Evolutionary conservation across 139 green algal genomes (phyloP).

Genomic region (Zygnema cylindricum): DNA sequence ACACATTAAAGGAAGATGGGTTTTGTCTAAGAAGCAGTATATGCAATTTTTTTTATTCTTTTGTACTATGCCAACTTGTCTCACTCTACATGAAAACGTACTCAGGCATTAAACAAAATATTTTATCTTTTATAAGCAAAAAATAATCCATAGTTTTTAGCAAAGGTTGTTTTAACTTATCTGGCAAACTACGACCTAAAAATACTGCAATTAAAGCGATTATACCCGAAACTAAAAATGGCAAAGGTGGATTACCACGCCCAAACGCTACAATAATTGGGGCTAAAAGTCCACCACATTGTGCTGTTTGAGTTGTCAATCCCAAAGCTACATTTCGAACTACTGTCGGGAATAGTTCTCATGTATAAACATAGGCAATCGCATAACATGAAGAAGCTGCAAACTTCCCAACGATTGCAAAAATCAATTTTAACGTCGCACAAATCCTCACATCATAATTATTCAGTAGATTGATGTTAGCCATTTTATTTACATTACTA

Average conservation of each 20-base stretch:
- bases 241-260: not conserved
- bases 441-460: too few species aligned
- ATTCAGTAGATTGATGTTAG: too few species aligned
- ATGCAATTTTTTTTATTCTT: too few species aligned
- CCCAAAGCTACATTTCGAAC: slow-evolving; percentile 41
- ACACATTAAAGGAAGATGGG: too few species aligned
- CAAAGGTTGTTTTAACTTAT: slow-evolving; percentile 26
- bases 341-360: slow-evolving; percentile 43
- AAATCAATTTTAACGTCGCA: not conserved
- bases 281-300: slow-evolving; percentile 30
- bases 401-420: slow-evolving; percentile 42
- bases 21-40: too few species aligned
- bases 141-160: slow-evolving; percentile 24
- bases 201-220: not conserved
- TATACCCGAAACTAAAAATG: slow-evolving; percentile 2
- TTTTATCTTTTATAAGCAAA: too few species aligned
- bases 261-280: slow-evolving; percentile 19
- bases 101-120: too few species aligned
- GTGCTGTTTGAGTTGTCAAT: slow-evolving; percentile 31
- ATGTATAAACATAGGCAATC: slow-evolving; percentile 45
- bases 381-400: slow-evolving; percentile 18
- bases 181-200: slow-evolving; percentile 6
- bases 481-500: not conserved
- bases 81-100: too few species aligned
- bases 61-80: too few species aligned